Base-by-base conservation (phyloP, 2,329 filamentous ascomycete species). In the Ramularia collo-cygni region DNA sequence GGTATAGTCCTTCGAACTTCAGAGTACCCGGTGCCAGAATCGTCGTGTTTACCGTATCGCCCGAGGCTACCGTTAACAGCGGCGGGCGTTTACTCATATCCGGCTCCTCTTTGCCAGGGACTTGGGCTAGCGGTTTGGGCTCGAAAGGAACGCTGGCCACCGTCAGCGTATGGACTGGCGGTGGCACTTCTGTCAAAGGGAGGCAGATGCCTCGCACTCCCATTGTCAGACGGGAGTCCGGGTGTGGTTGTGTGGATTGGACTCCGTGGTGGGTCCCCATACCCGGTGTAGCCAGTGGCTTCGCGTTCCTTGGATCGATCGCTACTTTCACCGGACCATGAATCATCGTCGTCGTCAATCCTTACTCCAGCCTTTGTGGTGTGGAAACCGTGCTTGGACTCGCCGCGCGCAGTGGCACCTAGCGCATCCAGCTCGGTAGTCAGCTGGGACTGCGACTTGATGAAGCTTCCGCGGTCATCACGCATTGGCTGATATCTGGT, bases 401-500 rank as follows among this genome's bases (percentile, higher is more conserved):
- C 88, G 42, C 88, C 88, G 58, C 89, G 82, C 24, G 89, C 89
- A 4, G 88, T 94, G 12, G 85, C 85, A 50, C 85, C 89, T 42
- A 95, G 70, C 7, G 89, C 89, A 62, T 95, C 88, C 36, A 95
- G 75, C 65, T 95, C 89, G 6, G 88, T 94, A 4, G 83, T 86
- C 12, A 95, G 71, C 57, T 90, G 82, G 4, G 85, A 85, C 63
- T 92, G 85, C 10, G 88, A 95, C 71, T 95, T 95, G 79, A 95
- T 95, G 68, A 96, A 95, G 8, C 89, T 95, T 37, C 86, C 87
- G 55, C 90, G 83, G 64, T 96, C 90, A 57, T 96, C 90, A 39
- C 84, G 83, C 89, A 96, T 95, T 56, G 87, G 88, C 65, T 95
- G 87, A 66, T 96, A 96, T 46, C 89, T 82, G 29, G 84, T 86